phyloP scores from a whole-genome alignment of 2,329 filamentous ascomycete species.

The Cladosporium sp. region DNA sequence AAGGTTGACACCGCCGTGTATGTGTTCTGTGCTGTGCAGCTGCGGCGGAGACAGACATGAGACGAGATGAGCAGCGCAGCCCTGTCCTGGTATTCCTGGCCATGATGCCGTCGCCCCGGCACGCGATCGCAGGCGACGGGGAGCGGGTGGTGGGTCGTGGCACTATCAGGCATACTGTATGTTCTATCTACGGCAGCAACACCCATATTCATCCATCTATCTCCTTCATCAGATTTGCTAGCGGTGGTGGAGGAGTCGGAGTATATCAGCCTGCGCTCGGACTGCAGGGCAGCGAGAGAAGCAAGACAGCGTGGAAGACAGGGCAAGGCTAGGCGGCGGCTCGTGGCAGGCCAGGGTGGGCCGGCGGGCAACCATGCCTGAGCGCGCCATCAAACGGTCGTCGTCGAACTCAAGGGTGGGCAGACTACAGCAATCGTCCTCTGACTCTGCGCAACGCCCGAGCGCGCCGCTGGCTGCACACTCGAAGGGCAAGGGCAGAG shows the following conservation, averaged over 20 bases:
- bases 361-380: slow-evolving; percentile 11
- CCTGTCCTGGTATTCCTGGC: not conserved
- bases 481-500: not conserved
- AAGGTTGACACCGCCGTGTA: not conserved
- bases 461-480: slow-evolving; percentile 13
- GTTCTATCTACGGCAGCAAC: not conserved
- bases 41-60: not conserved
- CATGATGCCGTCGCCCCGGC: not conserved
- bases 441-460: slow-evolving; percentile 14
- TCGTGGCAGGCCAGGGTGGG: slow-evolving; percentile 10
- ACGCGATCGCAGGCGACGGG: not conserved
- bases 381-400: slow-evolving; percentile 1
- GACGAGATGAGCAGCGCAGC: not conserved
- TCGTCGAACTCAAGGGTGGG: not conserved
- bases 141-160: not conserved
- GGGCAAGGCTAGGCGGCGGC: not conserved
- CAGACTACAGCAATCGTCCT: not conserved
- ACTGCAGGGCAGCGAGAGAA: not conserved
- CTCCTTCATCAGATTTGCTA: not conserved
- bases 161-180: not conserved
- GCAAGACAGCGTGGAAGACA: not conserved
- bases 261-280: slow-evolving; percentile 7
- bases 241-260: slow-evolving; percentile 6
- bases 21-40: slow-evolving; percentile 1
- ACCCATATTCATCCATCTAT: not conserved